Evolutionary conservation across 1,284 basidiomycete species (phyloP).

Genomic region (Marasmius tenuissimus): DNA sequence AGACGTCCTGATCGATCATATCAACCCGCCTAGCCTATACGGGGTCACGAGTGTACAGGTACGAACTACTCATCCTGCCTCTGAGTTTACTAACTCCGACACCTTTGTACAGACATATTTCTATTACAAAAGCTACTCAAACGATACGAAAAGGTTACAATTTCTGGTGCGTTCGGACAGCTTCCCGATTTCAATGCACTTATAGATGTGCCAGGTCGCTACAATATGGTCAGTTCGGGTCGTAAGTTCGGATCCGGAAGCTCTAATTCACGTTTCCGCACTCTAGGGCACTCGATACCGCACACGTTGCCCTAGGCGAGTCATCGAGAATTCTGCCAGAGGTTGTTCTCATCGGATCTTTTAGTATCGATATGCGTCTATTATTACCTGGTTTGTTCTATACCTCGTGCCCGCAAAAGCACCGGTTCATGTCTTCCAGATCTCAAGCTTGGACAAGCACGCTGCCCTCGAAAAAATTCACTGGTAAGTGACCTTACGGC

Average conservation of each 20-base stretch:
- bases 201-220: slow-evolving; percentile 8
- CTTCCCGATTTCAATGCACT: not conserved
- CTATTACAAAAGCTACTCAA: slow-evolving; percentile 22
- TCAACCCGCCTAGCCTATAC: slow-evolving; percentile 21
- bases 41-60: slow-evolving; percentile 22
- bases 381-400: not conserved
- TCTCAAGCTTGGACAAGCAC: not conserved
- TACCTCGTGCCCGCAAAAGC: not conserved
- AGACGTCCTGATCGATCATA: too few species aligned
- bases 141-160: slow-evolving; percentile 13
- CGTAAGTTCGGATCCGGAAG: not conserved
- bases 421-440: not conserved
- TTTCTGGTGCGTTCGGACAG: slow-evolving; percentile 13
- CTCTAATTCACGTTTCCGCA: not conserved
- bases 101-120: slow-evolving; percentile 16
- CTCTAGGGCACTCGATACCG: slow-evolving; percentile 14
- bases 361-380: slow-evolving; percentile 28
- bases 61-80: not conserved
- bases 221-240: slow-evolving; percentile 13
- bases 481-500: slow-evolving; percentile 2
- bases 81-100: not conserved
- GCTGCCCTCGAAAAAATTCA: not conserved
- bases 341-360: slow-evolving; percentile 23
- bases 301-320: slow-evolving; percentile 7
- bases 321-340: not conserved